These are phyloP conservation scores for Carex arenaria DNA, from an alignment of 202 grass and related monocot species.

Conservation along the genomic window DNA sequence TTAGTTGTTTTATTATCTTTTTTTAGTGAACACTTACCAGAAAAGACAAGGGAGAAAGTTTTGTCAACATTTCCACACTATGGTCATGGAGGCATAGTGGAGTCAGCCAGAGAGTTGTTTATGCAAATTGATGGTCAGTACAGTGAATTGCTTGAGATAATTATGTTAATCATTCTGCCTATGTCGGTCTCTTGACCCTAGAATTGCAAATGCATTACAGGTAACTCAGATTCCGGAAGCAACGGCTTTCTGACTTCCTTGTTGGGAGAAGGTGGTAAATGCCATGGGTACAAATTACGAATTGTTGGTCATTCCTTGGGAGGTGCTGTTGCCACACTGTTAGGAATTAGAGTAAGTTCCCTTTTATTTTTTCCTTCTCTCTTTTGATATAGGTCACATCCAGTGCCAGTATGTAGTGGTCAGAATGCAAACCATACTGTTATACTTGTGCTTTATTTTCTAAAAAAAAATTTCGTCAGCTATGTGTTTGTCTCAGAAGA, in stretches of 20 bases:
- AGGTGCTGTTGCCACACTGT: constrained; percentile 74
- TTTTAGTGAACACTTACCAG: constrained; percentile 60
- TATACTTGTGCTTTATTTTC: background rate
- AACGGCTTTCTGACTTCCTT: constrained; percentile 64
- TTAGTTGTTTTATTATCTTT: constrained; percentile 24
- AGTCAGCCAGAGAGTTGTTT: constrained; percentile 86
- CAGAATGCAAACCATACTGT: constrained; percentile 25
- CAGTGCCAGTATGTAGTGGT: background rate
- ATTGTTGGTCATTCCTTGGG: constrained; percentile 95
- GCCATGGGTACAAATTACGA: constrained; percentile 74
- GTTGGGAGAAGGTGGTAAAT: constrained; percentile 60
- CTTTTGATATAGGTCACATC: background rate
- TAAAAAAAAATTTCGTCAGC: background rate
- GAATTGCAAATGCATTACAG: constrained; percentile 41
- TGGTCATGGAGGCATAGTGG: constrained; percentile 91
- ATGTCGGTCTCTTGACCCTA: background rate
- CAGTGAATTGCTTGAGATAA: constrained; percentile 8
- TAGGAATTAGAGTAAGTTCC: constrained; percentile 80
- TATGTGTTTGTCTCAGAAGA: background rate
- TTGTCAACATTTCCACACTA: constrained; percentile 88
- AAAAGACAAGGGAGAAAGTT: constrained; percentile 57
- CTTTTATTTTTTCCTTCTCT: background rate
- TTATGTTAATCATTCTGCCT: constrained; percentile 2
- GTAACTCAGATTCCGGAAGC: constrained; percentile 41
- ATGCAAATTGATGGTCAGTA: constrained; percentile 69